These are phyloP conservation scores for Diversispora epigaea DNA, from an alignment of 192 early-diverging fungal genomes.

Conservation along the genomic window DNA sequence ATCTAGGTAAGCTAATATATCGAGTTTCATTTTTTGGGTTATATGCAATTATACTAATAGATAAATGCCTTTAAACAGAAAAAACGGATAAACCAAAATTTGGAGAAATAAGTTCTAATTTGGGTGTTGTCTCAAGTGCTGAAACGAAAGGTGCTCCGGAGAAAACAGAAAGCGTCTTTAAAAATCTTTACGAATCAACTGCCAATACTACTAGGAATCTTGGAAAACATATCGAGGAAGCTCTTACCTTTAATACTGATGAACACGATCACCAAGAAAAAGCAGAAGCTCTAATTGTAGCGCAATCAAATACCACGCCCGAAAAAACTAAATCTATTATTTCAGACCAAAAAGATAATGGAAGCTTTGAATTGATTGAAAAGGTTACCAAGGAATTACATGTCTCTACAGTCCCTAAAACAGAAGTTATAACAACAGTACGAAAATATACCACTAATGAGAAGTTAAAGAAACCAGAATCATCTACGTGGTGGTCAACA, in stretches of 20 bases:
- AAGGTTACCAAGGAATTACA: neutral
- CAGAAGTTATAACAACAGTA: neutral
- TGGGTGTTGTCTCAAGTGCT: no score
- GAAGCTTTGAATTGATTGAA: constrained; percentile 1
- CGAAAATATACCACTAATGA: neutral
- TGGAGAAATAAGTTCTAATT: no score
- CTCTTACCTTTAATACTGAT: neutral
- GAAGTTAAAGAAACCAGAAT: constrained; percentile 5
- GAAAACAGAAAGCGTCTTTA: no score
- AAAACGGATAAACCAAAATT: no score
- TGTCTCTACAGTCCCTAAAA: neutral
- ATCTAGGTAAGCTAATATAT: no score
- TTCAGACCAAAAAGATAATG: neutral
- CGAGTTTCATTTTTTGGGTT: no score
- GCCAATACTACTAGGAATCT: neutral
- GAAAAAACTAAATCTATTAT: no score
- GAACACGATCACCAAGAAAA: neutral
- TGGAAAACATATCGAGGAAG: neutral
- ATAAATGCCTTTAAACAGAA: no score
- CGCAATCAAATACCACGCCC: no score
- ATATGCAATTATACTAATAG: no score
- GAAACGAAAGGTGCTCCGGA: no score
- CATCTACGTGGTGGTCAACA: neutral
- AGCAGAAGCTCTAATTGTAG: neutral
- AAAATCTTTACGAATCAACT: no score